phyloP scores from a whole-genome alignment of 257 asterid genomes.

The Forsythia suspensa region DNA sequence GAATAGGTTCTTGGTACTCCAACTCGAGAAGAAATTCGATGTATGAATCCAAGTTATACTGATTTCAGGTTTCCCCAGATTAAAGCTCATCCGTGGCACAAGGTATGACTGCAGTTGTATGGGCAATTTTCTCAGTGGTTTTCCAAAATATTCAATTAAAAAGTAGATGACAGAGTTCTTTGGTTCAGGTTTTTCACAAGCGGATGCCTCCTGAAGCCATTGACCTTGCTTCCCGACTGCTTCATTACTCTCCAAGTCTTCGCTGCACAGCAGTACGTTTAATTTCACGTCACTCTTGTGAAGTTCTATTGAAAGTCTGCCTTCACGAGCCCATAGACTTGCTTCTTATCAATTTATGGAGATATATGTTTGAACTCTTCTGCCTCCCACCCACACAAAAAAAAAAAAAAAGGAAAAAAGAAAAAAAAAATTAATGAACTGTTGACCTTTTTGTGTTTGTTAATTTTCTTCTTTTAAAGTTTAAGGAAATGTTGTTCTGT shows the following conservation, averaged over 20 bases:
- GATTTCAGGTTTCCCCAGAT: conserved; percentile 57
- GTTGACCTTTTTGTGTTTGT: background rate
- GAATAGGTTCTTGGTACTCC: conserved; percentile 56
- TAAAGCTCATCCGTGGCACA: conserved; percentile 63
- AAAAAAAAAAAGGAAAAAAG: background rate
- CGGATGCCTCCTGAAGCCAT: conserved; percentile 61
- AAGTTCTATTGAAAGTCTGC: background rate
- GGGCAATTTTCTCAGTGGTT: background rate
- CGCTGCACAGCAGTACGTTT: conserved; percentile 53
- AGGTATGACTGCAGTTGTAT: conserved; percentile 27
- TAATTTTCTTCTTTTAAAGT: background rate
- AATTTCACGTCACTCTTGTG: background rate
- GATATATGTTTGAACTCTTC: background rate
- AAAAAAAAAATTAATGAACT: background rate
- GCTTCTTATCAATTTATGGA: background rate
- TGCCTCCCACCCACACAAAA: background rate
- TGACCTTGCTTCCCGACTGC: conserved; percentile 52
- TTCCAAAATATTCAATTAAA: background rate
- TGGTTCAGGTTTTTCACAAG: conserved; percentile 48
- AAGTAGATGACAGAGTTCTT: conserved; percentile 16
- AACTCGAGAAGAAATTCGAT: conserved; percentile 56
- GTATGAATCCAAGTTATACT: conserved; percentile 52
- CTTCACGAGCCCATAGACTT: background rate
- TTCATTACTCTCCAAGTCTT: conserved; percentile 58
- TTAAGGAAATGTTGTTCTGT: background rate